Evolutionary conservation across 2,329 filamentous ascomycete genomes (phyloP).

Genomic region (Xylaria sp.): DNA sequence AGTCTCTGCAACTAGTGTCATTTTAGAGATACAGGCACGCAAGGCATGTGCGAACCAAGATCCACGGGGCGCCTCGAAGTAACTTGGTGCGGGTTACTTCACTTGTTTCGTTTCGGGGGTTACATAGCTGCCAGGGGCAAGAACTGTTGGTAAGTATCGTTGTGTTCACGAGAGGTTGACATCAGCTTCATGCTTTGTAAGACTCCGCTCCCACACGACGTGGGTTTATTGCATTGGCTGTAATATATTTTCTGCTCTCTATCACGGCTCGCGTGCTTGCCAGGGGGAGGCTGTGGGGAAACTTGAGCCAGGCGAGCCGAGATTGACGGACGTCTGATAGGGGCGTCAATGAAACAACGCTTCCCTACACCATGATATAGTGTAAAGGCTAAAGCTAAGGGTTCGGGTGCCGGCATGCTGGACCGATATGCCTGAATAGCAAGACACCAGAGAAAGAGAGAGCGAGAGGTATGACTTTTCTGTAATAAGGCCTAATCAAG

Average conservation of each 20-base stretch:
- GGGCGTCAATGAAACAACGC: conserved; percentile 15
- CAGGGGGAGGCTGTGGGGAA: conserved; percentile 27
- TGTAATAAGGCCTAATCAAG: not conserved
- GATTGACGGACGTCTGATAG: not conserved
- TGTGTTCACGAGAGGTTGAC: conserved; percentile 14
- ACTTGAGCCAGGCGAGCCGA: conserved; percentile 11
- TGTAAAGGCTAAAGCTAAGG: not conserved
- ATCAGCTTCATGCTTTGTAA: conserved; percentile 13
- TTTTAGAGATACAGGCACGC: not conserved
- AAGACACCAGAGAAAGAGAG: not conserved
- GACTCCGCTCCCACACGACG: conserved; percentile 3
- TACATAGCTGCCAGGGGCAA: conserved; percentile 18
- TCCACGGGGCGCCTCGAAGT: conserved; percentile 24
- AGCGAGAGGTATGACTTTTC: conserved; percentile 1
- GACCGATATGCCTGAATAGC: not conserved
- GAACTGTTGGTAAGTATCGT: no score
- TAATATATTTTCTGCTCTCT: not conserved
- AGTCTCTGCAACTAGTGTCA: conserved; percentile 15
- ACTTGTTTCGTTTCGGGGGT: not conserved
- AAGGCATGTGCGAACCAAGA: conserved; percentile 22
- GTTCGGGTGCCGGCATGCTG: conserved; percentile 6
- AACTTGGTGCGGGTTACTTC: not conserved
- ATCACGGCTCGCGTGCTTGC: conserved; percentile 7
- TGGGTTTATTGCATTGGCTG: conserved; percentile 2
- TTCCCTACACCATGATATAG: conserved; percentile 12